phyloP scores from a whole-genome alignment of 106 monocot species.

The Platanthera guangdongensis region DNA sequence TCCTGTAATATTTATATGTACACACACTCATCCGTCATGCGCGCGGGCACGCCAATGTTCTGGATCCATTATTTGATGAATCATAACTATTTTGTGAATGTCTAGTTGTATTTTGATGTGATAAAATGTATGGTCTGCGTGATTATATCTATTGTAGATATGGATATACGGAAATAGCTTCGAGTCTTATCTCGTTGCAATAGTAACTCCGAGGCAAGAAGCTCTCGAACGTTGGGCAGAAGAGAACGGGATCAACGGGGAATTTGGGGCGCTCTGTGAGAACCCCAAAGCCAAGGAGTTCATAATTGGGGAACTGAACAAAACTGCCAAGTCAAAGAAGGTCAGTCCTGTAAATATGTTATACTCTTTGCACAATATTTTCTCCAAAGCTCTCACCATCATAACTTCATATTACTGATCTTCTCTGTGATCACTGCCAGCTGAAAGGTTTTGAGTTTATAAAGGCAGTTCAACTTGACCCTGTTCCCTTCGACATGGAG shows the following conservation, averaged over 20 bases:
- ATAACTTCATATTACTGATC: neutral
- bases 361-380: neutral
- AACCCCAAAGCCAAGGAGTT: conserved; percentile 60
- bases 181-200: conserved; percentile 70
- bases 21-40: too few species aligned
- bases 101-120: neutral
- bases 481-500: conserved; percentile 84
- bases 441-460: conserved; percentile 88
- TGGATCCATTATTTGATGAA: neutral
- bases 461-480: conserved; percentile 83
- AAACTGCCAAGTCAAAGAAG: conserved; percentile 68
- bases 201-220: conserved; percentile 64
- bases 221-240: conserved; percentile 75
- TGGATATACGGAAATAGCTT: conserved; percentile 98
- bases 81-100: neutral
- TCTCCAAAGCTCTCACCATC: neutral
- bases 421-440: conserved; percentile 22
- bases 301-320: conserved; percentile 64
- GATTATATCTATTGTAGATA: conserved; percentile 38
- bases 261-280: conserved; percentile 59
- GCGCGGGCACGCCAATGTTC: too few species aligned
- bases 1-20: neutral
- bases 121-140: neutral
- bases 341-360: conserved; percentile 14
- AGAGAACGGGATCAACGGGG: conserved; percentile 48